Base-by-base conservation (phyloP, 1,139 yeast species). In the Yamadazyma membranifaciens region DNA sequence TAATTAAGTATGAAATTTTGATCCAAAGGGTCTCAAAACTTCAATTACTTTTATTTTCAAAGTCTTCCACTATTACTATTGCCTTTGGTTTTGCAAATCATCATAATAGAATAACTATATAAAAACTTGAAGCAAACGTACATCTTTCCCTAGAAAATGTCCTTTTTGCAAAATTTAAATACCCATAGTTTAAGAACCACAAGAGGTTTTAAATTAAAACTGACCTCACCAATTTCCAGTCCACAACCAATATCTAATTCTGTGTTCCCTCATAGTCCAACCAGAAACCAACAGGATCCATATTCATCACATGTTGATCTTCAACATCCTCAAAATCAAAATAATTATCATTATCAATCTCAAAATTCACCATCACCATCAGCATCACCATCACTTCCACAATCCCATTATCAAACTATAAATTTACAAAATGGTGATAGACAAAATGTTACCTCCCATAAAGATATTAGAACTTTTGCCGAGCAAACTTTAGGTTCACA, bases 401-500 rank as follows among this genome's bases (percentile, higher is more conserved):
- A 53, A 49, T 50, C 44, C 22, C 69, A 59, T 31, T 55, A 51
- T 45, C 64, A 59, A 49, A 65, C 63, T 25, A 57, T 56, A 28
- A 57, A 55, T 41, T 43, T 55, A 14, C 50, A 52, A 24, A 34
- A 51, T 16, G 59, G 56, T 13, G 50, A 42, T 20, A 57, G 55
- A 1, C 73, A 69, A 43, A 57, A 69, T 36, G 78, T 79, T 9
- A 71, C 84, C 0, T 69, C 86, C 7, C 94, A 83, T 56, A 78
- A 70, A 51, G 88, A 83, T 57, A 78, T 84, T 45, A 77, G 95
- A 44, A 83, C 75, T 56, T 88, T 87, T 54, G 98, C 96, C 1
- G 97, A 91, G 59, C 92, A 94, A 40, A 92, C 98, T 0, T 69
- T 94, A 39, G 98, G 98, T 0, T 85, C 96, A 0, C 96, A 92